A percentile compares a stretch with the other conserved stretches of the same genome.
Conservation (phyloP, 345 rosid species). For the Salix caprea region DNA sequence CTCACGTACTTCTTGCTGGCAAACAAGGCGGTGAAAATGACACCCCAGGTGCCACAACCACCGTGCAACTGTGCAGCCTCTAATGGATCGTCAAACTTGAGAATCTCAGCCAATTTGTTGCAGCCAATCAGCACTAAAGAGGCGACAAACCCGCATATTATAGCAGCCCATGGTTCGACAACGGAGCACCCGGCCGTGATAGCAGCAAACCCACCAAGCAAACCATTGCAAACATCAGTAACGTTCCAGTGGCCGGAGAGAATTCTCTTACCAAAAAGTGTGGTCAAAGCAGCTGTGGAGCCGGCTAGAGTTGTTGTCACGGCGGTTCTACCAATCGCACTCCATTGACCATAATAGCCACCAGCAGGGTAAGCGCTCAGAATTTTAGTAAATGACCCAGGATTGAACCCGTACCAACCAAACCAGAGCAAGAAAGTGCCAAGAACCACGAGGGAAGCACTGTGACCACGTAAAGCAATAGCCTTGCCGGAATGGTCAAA, state of each 20-base stretch:
- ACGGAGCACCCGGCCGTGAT: conserved; percentile 83
- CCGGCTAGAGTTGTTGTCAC: conserved; percentile 92
- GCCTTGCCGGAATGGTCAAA: conserved; percentile 41
- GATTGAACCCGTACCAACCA: conserved; percentile 82
- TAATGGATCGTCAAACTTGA: conserved; percentile 62
- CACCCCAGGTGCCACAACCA: conserved; percentile 90
- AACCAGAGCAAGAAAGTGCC: conserved; percentile 80
- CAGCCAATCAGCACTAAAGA: conserved; percentile 66
- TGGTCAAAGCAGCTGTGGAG: conserved; percentile 77
- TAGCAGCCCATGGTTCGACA: conserved; percentile 92
- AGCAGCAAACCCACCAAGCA: conserved; percentile 88
- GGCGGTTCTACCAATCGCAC: conserved; percentile 83
- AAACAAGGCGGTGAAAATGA: conserved; percentile 75
- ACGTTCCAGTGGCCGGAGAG: conserved; percentile 88
- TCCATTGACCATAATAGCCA: conserved; percentile 61
- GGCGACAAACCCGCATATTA: conserved; percentile 77
- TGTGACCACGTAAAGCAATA: conserved; percentile 57
- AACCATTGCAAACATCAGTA: conserved; percentile 83
- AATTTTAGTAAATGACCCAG: conserved; percentile 63
- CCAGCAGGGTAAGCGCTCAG: conserved; percentile 28
- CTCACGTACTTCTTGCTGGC: conserved; percentile 50
- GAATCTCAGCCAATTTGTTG: conserved; percentile 62
- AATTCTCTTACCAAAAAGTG: conserved; percentile 73
- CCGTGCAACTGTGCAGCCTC: conserved; percentile 92
- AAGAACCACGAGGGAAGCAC: conserved; percentile 62